Conservation (phyloP, 768 basidiomycete genomes). For the Mycena filopes region DNA sequence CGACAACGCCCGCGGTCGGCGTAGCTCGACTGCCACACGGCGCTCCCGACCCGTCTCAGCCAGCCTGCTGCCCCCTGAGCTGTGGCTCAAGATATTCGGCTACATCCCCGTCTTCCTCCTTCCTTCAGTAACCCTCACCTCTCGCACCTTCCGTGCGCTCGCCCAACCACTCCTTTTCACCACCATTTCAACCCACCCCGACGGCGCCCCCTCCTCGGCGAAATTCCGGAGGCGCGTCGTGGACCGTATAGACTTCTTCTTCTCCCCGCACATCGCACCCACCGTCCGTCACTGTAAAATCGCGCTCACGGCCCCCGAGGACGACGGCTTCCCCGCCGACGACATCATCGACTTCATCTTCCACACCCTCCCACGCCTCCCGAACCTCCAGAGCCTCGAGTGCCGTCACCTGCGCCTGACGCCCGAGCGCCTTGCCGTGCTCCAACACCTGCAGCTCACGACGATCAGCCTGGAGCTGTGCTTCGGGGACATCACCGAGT, state of each 20-base stretch:
- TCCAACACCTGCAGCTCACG: slow-evolving; percentile 41
- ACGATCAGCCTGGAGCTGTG: slow-evolving; percentile 45
- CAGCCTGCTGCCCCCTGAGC: slow-evolving; percentile 40
- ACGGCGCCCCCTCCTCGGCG: slow-evolving; percentile 39
- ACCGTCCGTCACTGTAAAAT: slow-evolving; percentile 48
- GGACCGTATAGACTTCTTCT: slow-evolving; percentile 43
- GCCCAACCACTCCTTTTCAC: slow-evolving; percentile 51
- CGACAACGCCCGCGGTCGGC: slow-evolving; percentile 4
- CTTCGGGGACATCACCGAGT: slow-evolving; percentile 17
- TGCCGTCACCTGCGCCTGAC: slow-evolving; percentile 51
- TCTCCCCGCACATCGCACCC: slow-evolving; percentile 44
- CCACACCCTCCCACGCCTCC: slow-evolving; percentile 41
- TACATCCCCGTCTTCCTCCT: slow-evolving; percentile 42
- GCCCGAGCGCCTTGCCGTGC: slow-evolving; percentile 43
- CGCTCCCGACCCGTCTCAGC: neutral
- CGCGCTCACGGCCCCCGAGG: slow-evolving; percentile 45
- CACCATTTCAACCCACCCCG: slow-evolving; percentile 47
- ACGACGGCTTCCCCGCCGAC: slow-evolving; percentile 42
- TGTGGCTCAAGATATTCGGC: slow-evolving; percentile 47
- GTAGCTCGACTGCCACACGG: slow-evolving; percentile 3
- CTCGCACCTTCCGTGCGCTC: slow-evolving; percentile 43
- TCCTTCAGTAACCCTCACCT: slow-evolving; percentile 42
- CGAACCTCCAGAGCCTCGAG: slow-evolving; percentile 42
- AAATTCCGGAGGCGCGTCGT: slow-evolving; percentile 43
- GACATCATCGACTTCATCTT: slow-evolving; percentile 45